These are phyloP conservation scores for Blastobotrys proliferans DNA, from an alignment of 1,139 yeast species.

Conservation along the genomic window DNA sequence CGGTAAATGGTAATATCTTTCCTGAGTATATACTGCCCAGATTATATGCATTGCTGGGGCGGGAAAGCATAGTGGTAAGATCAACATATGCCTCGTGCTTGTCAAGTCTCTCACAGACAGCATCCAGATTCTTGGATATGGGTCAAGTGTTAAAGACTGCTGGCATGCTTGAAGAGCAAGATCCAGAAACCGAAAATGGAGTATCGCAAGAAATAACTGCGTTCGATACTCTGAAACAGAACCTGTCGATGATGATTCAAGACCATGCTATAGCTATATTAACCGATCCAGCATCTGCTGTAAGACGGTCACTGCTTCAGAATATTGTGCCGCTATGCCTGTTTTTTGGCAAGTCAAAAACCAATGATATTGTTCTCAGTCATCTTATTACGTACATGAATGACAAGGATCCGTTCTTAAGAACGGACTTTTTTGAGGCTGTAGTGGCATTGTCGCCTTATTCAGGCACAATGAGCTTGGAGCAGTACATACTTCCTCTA, in stretches of 20 bases:
- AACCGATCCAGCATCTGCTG: constrained; percentile 64
- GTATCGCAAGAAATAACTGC: constrained; percentile 31
- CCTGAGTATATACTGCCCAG: constrained; percentile 81
- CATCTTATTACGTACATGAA: constrained; percentile 89
- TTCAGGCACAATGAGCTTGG: constrained; percentile 77
- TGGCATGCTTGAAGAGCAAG: constrained; percentile 37
- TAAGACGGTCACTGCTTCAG: constrained; percentile 63
- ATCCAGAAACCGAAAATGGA: constrained; percentile 43
- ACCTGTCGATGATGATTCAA: constrained; percentile 43
- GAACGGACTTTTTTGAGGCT: constrained; percentile 69
- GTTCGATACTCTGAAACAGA: constrained; percentile 36
- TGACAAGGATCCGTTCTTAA: constrained; percentile 63
- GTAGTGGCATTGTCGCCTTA: constrained; percentile 74
- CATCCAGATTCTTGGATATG: constrained; percentile 64
- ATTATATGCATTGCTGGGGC: constrained; percentile 45
- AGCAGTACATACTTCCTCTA: constrained; percentile 82
- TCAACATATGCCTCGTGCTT: constrained; percentile 68
- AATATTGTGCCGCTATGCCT: constrained; percentile 73
- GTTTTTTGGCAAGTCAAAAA: constrained; percentile 80
- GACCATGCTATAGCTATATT: constrained; percentile 59
- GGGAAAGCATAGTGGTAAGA: constrained; percentile 48
- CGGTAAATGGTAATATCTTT: constrained; percentile 70
- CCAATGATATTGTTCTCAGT: constrained; percentile 82
- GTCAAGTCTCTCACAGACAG: constrained; percentile 62
- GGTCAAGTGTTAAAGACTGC: constrained; percentile 51